Percentiles rank a stretch among this genome's conserved stretches.
These are phyloP conservation scores for Neurospora sp. DNA, from an alignment of 495 filamentous ascomycete genomes.

Conservation along the genomic window DNA sequence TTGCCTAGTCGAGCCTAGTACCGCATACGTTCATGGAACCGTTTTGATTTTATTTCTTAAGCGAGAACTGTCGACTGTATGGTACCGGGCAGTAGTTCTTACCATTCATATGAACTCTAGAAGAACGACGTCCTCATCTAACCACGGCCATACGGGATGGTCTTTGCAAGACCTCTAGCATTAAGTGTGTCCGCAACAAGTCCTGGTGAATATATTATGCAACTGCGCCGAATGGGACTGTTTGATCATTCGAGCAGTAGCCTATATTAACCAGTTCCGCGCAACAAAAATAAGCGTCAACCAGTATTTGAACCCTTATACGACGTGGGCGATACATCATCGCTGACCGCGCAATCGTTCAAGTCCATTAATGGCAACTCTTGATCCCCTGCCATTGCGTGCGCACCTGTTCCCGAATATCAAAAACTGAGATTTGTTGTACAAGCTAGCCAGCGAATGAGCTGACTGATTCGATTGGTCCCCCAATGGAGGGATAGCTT, in stretches of 20 bases:
- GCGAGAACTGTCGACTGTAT: not conserved
- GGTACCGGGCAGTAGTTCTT: not conserved
- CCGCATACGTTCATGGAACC: not conserved
- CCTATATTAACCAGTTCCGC: not conserved
- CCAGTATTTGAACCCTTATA: not conserved
- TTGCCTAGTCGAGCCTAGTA: not conserved
- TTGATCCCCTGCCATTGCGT: not conserved
- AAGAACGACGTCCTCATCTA: not conserved
- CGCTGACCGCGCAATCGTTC: not conserved
- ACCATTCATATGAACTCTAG: not conserved
- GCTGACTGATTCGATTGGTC: not conserved
- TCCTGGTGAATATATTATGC: not conserved
- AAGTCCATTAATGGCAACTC: not conserved
- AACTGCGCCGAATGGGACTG: not conserved
- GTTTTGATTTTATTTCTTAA: not conserved
- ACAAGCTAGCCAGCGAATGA: not conserved
- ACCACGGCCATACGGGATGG: not conserved
- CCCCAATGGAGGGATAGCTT: not conserved
- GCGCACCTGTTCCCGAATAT: not conserved
- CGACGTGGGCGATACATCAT: not conserved
- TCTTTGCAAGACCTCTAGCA: not conserved
- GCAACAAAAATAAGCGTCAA: not conserved
- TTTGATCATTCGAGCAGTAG: not conserved
- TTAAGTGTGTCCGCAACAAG: not conserved
- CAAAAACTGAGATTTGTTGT: not conserved